Base-by-base conservation (phyloP, 805 yeast genomes). In the Yarrowia yakushimensis region DNA sequence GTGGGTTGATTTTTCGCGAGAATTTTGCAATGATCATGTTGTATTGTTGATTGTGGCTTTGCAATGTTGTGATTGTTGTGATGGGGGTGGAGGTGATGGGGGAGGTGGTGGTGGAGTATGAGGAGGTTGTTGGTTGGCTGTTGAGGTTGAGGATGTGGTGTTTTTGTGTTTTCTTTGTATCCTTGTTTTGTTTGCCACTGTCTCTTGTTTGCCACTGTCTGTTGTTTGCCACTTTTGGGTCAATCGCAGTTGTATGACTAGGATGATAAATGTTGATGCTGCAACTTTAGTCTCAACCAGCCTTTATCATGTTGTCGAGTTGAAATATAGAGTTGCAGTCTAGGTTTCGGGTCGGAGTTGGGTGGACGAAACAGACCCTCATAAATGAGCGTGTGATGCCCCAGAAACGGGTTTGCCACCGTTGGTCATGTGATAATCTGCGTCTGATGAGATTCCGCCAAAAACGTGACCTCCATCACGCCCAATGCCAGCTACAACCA, bases 1-100 rank as follows among this genome's bases (percentile, higher is more conserved):
- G 42, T 22, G 42, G 59, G 43, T 31, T 25, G 59, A 52, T 52
- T 27, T 52, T 52, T 20, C 59, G 43, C 2, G 59, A 52, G 59
- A 52, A 52, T 11, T 52, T 52, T 22, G 59, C 59, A 7, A 52
- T 52, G 33, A 52, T 52, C 59, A 52, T 52, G 10, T 5, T 13
- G 23, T 28, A 4, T 30, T 11, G 10, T 15, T 30, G 31, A 4
- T 30, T 30, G 31, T 30, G 4, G 4, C 8, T 4, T 25, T 25
- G 28, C n/a, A n/a, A n/a, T n/a, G n/a, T n/a, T 25, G 28, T 28
- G 31, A 10, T 28, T 31, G 34, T 17, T 27, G 18, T 30, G 36
- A 30, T 23, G 20, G 39, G 55, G 28, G 23, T 31, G 25, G 23
- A 1, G 11, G 9, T 6, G 31, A 28, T 27, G 23, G n/a, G 31